Evolutionary conservation across 2,329 filamentous ascomycete genomes (phyloP), one percentile per base, ranked within the genome.

Genomic region (Aspergillus pseudoviridinutans): DNA sequence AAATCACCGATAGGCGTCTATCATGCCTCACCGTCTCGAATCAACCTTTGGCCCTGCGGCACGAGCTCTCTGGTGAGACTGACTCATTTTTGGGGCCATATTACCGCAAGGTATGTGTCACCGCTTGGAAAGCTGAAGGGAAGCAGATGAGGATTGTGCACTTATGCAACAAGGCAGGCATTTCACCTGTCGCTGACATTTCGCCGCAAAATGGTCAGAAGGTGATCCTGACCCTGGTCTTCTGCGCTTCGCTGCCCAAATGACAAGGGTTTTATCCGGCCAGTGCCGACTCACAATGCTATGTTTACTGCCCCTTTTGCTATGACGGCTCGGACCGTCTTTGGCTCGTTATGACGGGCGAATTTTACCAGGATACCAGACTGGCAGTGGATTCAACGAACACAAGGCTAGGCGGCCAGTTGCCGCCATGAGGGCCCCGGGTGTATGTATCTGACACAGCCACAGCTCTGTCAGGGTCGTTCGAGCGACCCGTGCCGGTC

Each of bases 261-360:
- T 60, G 61, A 67, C 61, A 58, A 58, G 65, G 64, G 42, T 53
- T 52, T 42, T 61, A 47, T 42, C 55, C 49, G 60, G 60, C 56
- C 59, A 58, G 51, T 58, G 56, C 60, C 60, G 64, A 62, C 60
- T 58, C 53, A 47, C 38, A 47, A 49, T 65, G 54, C 56, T 50
- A 60, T 63, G 55, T 54, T 52, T 28, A 29, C 55, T 58, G 22
- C 22, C 22, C 58, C 56, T 56, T 54, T 59, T 62, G 64, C 58
- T 61, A 59, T 67, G 63, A 60, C 67, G 68, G 64, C 59, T 70
- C 67, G 67, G 68, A 67, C 66, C 65, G 66, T 58, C 58, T 57
- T 58, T 60, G 59, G 55, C 55, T 53, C 58, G 56, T 58, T 52
- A 51, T 60, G 38, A 50, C 50, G 58, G 62, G 57, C 59, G 44